Conservation (phyloP, 805 yeast species). For the Nakazawaea peltata region DNA sequence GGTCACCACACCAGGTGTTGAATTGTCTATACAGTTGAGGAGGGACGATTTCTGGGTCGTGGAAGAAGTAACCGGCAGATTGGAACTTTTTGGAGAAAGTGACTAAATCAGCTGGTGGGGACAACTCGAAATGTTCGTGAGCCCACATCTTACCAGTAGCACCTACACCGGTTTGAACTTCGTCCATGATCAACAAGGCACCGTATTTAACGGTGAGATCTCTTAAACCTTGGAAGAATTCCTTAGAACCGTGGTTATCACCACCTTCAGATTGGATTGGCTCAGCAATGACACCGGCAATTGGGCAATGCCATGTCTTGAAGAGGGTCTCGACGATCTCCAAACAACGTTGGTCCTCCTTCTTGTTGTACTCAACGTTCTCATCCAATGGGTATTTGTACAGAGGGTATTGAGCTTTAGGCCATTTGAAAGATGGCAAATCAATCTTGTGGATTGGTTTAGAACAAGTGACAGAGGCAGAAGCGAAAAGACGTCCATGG, state of each 20-base stretch:
- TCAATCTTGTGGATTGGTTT: slow-evolving; percentile 52
- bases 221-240: slow-evolving; percentile 56
- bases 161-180: slow-evolving; percentile 71
- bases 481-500: slow-evolving; percentile 52
- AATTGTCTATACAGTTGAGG: slow-evolving; percentile 59
- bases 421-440: slow-evolving; percentile 55
- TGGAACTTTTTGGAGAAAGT: slow-evolving; percentile 69
- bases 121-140: slow-evolving; percentile 58
- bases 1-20: slow-evolving; percentile 78
- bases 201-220: slow-evolving; percentile 49
- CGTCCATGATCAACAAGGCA: slow-evolving; percentile 57
- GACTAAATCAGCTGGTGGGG: slow-evolving; percentile 59
- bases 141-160: slow-evolving; percentile 71
- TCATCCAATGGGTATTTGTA: slow-evolving; percentile 79
- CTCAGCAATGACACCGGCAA: slow-evolving; percentile 48
- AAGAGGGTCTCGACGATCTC: slow-evolving; percentile 33
- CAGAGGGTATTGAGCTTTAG: slow-evolving; percentile 61
- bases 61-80: slow-evolving; percentile 64
- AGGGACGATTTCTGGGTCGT: slow-evolving; percentile 50
- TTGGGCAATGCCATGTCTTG: slow-evolving; percentile 28
- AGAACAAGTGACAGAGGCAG: slow-evolving; percentile 47
- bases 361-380: slow-evolving; percentile 40
- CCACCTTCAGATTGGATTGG: slow-evolving; percentile 74
- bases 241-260: slow-evolving; percentile 60
- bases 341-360: slow-evolving; percentile 41